phyloP scores from a whole-genome alignment of 345 rosid genomes.

The Erodium maritimum region DNA sequence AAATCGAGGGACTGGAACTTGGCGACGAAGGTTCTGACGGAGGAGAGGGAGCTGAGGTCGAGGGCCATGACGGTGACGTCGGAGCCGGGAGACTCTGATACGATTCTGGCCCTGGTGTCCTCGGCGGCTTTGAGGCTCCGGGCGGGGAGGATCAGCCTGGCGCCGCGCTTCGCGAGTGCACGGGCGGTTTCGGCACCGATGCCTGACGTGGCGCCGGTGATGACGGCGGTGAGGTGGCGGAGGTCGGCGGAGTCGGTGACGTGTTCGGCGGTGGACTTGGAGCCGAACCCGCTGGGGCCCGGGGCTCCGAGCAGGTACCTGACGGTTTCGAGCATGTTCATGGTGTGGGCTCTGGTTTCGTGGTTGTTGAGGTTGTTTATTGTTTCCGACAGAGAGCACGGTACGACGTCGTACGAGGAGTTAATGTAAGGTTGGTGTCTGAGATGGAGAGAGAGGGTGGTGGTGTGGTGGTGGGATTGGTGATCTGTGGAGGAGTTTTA shows the following conservation, averaged over 20 bases:
- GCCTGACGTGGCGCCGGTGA: conserved; percentile 98
- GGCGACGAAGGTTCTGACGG: conserved; percentile 54
- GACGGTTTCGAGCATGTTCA: conserved; percentile 54
- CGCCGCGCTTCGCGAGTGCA: conserved; percentile 67
- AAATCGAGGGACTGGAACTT: conserved; percentile 57
- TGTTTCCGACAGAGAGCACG: too few relatives aligned
- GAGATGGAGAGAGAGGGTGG: neutral
- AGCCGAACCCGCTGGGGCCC: conserved; percentile 78
- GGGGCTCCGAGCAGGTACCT: conserved; percentile 67
- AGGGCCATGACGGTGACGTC: conserved; percentile 67
- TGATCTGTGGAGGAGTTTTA: neutral
- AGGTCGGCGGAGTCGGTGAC: conserved; percentile 54
- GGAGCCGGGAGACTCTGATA: conserved; percentile 57
- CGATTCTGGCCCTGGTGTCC: conserved; percentile 62
- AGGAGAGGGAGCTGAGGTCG: conserved; percentile 78
- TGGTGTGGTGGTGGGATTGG: neutral
- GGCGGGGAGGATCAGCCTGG: conserved; percentile 70
- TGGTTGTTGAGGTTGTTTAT: too few relatives aligned
- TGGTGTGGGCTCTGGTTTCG: neutral
- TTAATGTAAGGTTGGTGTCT: neutral
- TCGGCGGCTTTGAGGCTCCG: conserved; percentile 72
- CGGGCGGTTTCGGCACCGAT: conserved; percentile 96
- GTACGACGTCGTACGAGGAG: too few relatives aligned
- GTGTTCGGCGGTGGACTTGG: conserved; percentile 80
- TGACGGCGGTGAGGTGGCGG: conserved; percentile 57